Conservation (phyloP, 139 green algal genomes). For the Pleodorina starrii region DNA sequence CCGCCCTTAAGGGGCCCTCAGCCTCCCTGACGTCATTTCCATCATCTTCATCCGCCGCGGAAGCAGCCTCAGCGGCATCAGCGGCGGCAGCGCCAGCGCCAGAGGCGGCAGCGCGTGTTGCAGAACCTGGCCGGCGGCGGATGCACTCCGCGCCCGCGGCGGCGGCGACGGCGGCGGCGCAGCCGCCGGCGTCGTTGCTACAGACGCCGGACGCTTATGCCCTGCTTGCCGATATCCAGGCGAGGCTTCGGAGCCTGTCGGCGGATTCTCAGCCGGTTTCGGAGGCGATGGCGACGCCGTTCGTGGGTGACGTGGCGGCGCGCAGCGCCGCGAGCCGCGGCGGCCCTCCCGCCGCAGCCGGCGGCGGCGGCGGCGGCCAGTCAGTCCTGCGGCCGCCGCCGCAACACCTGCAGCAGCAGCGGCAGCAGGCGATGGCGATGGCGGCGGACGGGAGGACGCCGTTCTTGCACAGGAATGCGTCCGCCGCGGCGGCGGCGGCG, state of each 20-base stretch:
- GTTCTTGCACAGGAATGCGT: no score
- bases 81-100: background rate
- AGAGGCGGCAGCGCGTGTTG: no score
- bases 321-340: background rate
- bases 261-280: background rate
- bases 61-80: no score
- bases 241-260: slow-evolving; percentile 14
- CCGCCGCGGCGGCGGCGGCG: background rate
- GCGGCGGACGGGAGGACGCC: no score
- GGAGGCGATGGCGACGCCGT: background rate
- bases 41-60: no score
- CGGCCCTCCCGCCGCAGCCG: background rate
- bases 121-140: no score
- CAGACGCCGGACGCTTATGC: background rate
- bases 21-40: no score
- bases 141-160: no score
- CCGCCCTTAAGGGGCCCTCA: no score
- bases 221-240: slow-evolving; percentile 30
- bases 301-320: background rate
- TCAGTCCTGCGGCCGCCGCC: background rate
- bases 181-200: background rate
- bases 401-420: background rate
- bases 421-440: background rate
- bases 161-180: background rate
- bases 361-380: background rate